Conservation (phyloP, 2,329 filamentous ascomycete species). For the Aspergillus versicolor region DNA sequence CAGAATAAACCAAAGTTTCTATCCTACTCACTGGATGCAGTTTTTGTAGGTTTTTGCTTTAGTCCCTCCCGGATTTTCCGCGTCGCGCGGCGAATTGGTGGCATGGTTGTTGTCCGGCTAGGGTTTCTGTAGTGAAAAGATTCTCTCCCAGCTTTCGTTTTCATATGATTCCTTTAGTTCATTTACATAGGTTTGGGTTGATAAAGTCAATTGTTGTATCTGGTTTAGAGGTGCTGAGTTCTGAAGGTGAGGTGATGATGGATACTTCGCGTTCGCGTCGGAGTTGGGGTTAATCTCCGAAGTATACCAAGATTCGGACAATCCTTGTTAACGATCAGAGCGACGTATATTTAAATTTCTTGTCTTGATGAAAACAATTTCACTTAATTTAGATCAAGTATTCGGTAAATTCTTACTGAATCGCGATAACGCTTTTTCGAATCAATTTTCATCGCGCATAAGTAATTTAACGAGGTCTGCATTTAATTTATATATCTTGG, state of each 20-base stretch:
- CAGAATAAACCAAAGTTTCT: background rate
- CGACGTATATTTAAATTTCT: background rate
- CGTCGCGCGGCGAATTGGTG: background rate
- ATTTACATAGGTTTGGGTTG: background rate
- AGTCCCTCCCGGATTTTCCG: background rate
- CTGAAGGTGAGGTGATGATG: background rate
- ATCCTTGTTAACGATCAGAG: background rate
- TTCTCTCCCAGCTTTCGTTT: no score
- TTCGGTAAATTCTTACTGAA: no score
- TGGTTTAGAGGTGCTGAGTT: background rate
- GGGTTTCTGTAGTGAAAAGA: background rate
- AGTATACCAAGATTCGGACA: background rate
- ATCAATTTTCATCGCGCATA: no score
- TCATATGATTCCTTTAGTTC: background rate
- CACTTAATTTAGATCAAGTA: background rate
- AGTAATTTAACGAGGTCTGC: no score
- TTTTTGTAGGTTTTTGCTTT: background rate
- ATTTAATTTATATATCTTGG: background rate
- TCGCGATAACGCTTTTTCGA: no score
- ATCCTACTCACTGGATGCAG: background rate
- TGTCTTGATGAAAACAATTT: background rate
- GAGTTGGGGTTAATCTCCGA: background rate
- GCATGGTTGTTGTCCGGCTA: background rate
- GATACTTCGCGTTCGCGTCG: conserved; percentile 2
- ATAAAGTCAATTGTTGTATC: no score